Evolutionary conservation across 1,284 basidiomycete species (phyloP).

Genomic region (Trametes sp.): DNA sequence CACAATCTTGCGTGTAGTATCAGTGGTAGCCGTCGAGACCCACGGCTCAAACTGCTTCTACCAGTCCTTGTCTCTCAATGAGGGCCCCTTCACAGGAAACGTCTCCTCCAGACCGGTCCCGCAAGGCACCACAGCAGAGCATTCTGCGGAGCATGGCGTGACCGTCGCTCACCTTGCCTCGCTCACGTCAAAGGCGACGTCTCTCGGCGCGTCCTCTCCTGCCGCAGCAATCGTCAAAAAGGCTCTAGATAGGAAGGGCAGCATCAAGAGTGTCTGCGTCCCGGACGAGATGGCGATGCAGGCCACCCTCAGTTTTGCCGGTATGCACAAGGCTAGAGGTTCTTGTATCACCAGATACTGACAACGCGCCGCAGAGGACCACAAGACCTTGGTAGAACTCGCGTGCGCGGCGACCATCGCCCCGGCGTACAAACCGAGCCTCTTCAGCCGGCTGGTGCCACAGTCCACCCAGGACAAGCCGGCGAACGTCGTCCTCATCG

Average conservation of each 20-base stretch:
- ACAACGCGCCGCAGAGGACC: slow-evolving; percentile 59
- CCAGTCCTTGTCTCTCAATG: slow-evolving; percentile 69
- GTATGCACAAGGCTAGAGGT: slow-evolving; percentile 45
- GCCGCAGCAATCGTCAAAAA: slow-evolving; percentile 65
- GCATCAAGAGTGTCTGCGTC: slow-evolving; percentile 64
- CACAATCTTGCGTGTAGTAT: slow-evolving; percentile 50
- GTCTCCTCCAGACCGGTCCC: slow-evolving; percentile 19
- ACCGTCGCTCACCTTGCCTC: slow-evolving; percentile 62
- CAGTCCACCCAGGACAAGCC: slow-evolving; percentile 36
- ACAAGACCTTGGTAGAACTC: slow-evolving; percentile 76
- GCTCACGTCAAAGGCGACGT: slow-evolving; percentile 71
- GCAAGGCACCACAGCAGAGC: slow-evolving; percentile 45
- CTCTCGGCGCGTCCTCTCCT: slow-evolving; percentile 74
- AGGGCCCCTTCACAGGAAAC: slow-evolving; percentile 42
- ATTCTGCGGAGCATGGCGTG: slow-evolving; percentile 51
- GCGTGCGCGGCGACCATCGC: slow-evolving; percentile 74
- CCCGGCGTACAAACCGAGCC: slow-evolving; percentile 62
- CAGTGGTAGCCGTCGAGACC: slow-evolving; percentile 72
- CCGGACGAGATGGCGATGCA: slow-evolving; percentile 76
- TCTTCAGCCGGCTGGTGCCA: slow-evolving; percentile 61
- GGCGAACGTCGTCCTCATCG: slow-evolving; percentile 63
- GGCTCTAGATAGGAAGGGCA: slow-evolving; percentile 64
- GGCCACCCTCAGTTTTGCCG: slow-evolving; percentile 59
- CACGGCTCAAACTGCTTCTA: slow-evolving; percentile 78
- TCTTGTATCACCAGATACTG: neutral